Conservation (phyloP, 2,329 filamentous ascomycete species). For the Massarina eburnea region DNA sequence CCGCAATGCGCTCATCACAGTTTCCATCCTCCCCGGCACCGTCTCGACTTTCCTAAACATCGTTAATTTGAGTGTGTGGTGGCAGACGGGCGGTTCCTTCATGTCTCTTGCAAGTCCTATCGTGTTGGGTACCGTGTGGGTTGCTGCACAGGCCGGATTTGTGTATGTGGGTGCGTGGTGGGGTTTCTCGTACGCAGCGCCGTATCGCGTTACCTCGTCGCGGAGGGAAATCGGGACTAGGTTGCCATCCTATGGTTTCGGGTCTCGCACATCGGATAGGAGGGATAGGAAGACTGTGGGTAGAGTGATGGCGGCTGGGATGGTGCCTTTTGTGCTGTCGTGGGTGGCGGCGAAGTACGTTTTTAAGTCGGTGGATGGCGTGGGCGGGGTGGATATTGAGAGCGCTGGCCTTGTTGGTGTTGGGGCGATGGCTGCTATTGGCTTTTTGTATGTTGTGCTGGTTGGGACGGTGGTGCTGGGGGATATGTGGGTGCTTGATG, state of each 20-base stretch:
- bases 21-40: slow-evolving; percentile 75
- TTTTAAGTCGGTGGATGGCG: slow-evolving; percentile 80
- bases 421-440: not conserved
- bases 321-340: not conserved
- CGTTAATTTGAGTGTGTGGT: slow-evolving; percentile 87
- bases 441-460: slow-evolving; percentile 58
- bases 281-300: slow-evolving; percentile 82
- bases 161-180: slow-evolving; percentile 80
- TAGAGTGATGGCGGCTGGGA: slow-evolving; percentile 54
- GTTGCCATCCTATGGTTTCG: not conserved
- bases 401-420: slow-evolving; percentile 64
- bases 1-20: slow-evolving; percentile 71
- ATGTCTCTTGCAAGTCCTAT: slow-evolving; percentile 80
- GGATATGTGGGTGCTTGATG: slow-evolving; percentile 79
- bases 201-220: slow-evolving; percentile 29
- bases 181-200: slow-evolving; percentile 65
- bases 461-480: slow-evolving; percentile 82
- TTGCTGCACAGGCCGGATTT: slow-evolving; percentile 81
- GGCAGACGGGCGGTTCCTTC: slow-evolving; percentile 83
- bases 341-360: slow-evolving; percentile 62
- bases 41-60: slow-evolving; percentile 75
- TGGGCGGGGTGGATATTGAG: slow-evolving; percentile 72
- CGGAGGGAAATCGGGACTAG: not conserved
- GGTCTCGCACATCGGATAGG: not conserved
- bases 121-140: slow-evolving; percentile 73